These are phyloP conservation scores for Coprinopsis marcescibilis DNA, from an alignment of 768 basidiomycete genomes.

Conservation along the genomic window DNA sequence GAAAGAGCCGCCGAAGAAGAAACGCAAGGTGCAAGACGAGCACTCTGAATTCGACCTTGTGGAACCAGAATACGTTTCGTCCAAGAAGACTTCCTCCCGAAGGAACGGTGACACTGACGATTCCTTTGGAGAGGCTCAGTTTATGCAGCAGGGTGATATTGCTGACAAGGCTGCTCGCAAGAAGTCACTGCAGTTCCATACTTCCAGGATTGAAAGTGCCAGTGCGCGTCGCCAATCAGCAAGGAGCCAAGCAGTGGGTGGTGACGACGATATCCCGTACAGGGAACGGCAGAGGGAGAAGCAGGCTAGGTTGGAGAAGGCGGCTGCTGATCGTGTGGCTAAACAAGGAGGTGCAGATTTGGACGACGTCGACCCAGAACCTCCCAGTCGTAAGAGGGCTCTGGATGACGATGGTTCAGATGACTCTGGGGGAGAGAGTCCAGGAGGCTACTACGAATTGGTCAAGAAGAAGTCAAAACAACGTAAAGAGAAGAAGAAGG, in stretches of 20 bases:
- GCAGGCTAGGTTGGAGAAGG: conserved; percentile 50
- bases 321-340: conserved; percentile 39
- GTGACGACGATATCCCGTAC: conserved; percentile 95
- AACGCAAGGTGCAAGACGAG: conserved; percentile 45
- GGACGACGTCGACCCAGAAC: conserved; percentile 49
- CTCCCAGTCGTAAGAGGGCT: conserved; percentile 28
- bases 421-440: conserved; percentile 39
- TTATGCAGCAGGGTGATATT: conserved; percentile 65
- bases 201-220: conserved; percentile 82
- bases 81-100: conserved; percentile 22
- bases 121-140: conserved; percentile 69
- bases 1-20: conserved; percentile 53
- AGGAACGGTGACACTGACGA: conserved; percentile 32
- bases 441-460: conserved; percentile 86
- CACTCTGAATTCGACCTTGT: conserved; percentile 60
- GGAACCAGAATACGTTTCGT: conserved; percentile 65
- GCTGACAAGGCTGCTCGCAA: conserved; percentile 79
- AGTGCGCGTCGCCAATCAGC: conserved; percentile 71
- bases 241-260: conserved; percentile 63
- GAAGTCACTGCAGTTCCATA: conserved; percentile 88
- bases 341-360: conserved; percentile 62
- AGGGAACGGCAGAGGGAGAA: conserved; percentile 64
- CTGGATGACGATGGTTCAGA: conserved; percentile 32
- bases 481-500: conserved; percentile 75
- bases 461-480: conserved; percentile 69